phyloP scores from a whole-genome alignment of 2,329 filamentous ascomycete genomes.

The Elsinoe arachidis region DNA sequence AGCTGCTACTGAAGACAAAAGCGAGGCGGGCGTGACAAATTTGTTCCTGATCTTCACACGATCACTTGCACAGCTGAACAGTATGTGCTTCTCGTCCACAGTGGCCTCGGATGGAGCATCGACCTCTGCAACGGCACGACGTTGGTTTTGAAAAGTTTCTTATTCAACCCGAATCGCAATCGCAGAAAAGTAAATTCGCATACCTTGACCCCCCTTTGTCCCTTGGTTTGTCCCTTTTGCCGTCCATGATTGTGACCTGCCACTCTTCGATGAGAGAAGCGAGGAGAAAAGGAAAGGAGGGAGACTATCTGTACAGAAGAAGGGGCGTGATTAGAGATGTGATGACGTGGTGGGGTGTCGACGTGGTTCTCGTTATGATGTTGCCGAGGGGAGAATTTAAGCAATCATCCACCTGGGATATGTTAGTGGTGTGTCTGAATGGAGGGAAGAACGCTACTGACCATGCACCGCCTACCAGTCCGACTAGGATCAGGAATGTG shows the following conservation, averaged over 20 bases:
- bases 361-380: slow-evolving; percentile 12
- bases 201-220: not conserved
- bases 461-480: slow-evolving; percentile 45
- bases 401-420: slow-evolving; percentile 12
- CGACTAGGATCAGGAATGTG: slow-evolving; percentile 49
- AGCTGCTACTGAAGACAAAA: not conserved
- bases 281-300: not conserved
- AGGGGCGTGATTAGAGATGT: not conserved
- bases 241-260: not conserved
- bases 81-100: no score
- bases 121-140: no score
- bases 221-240: not conserved
- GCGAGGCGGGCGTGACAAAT: slow-evolving; percentile 12
- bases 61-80: not conserved
- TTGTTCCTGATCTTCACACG: not conserved
- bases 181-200: not conserved
- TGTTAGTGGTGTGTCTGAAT: slow-evolving; percentile 1
- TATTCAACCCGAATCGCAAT: not conserved
- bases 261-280: not conserved
- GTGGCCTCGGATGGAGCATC: no score
- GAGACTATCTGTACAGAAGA: slow-evolving; percentile 5
- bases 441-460: slow-evolving; percentile 5
- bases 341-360: not conserved
- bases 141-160: not conserved
- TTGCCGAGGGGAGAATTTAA: not conserved